These are phyloP conservation scores for Apiotrichum mycotoxinovorans DNA, from an alignment of 1,284 basidiomycete species.

Conservation along the genomic window DNA sequence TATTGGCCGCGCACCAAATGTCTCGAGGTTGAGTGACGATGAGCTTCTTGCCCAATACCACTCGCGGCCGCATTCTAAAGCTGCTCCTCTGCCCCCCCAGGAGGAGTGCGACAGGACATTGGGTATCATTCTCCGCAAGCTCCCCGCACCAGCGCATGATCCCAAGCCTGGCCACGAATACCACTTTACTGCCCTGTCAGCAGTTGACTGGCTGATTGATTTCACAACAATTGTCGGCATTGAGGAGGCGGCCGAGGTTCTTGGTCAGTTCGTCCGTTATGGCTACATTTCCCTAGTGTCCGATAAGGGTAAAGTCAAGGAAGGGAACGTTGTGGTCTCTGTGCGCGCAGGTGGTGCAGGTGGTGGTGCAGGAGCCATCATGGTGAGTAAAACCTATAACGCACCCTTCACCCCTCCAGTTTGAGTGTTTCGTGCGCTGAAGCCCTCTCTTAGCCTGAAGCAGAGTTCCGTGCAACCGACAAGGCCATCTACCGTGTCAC, in stretches of 20 bases:
- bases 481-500: conserved; percentile 93
- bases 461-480: conserved; percentile 91
- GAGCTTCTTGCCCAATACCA: conserved; percentile 45
- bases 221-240: conserved; percentile 93
- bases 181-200: conserved; percentile 80
- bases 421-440: neutral
- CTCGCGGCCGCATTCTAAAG: conserved; percentile 38
- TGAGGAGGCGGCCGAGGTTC: conserved; percentile 96
- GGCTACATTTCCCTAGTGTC: conserved; percentile 77
- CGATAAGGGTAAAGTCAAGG: conserved; percentile 67
- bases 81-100: conserved; percentile 24
- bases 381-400: conserved; percentile 30
- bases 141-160: conserved; percentile 12
- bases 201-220: conserved; percentile 95
- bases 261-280: conserved; percentile 95
- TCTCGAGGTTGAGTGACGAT: conserved; percentile 49
- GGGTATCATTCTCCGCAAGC: conserved; percentile 48
- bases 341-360: conserved; percentile 54
- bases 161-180: conserved; percentile 54
- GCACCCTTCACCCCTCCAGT: neutral
- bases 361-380: conserved; percentile 41
- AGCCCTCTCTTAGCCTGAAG: conserved; percentile 65
- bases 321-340: conserved; percentile 81
- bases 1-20: conserved; percentile 79
- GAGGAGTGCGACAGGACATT: conserved; percentile 52